Evolutionary conservation across 306 rosid species (phyloP).

Genomic region (Quercus glauca): DNA sequence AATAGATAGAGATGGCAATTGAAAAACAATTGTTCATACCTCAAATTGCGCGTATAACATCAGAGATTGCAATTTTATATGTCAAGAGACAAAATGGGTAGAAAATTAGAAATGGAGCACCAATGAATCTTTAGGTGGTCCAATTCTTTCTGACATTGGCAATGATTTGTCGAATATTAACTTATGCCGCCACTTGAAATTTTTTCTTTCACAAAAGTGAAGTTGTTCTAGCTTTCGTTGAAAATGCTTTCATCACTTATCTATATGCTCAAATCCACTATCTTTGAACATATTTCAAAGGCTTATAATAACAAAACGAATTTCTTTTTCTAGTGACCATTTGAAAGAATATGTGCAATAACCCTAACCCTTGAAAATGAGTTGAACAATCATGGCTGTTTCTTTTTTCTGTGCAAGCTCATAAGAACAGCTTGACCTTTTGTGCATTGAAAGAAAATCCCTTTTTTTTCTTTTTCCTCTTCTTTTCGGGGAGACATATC

Average conservation of each 20-base stretch:
- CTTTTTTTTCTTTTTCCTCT: neutral
- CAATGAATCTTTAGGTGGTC: conserved; percentile 12
- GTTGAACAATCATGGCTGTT: conserved; percentile 22
- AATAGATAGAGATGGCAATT: too few relatives aligned
- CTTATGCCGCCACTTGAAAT: neutral
- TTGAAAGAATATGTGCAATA: conserved; percentile 12
- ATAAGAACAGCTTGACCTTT: conserved; percentile 23
- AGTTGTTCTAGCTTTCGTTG: neutral
- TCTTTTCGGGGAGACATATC: conserved; percentile 1
- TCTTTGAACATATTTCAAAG: conserved; percentile 6
- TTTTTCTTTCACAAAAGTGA: conserved; percentile 2
- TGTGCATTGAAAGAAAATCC: neutral
- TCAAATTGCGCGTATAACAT: neutral
- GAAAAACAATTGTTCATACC: neutral
- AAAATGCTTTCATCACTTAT: conserved; percentile 13
- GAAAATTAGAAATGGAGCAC: neutral
- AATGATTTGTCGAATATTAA: neutral
- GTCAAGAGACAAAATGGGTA: neutral
- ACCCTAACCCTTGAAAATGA: conserved; percentile 17
- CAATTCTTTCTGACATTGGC: conserved; percentile 3
- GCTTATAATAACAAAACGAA: conserved; percentile 1
- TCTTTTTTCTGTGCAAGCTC: neutral
- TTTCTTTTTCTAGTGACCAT: neutral
- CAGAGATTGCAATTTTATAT: neutral
- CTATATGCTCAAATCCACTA: conserved; percentile 30